Evolutionary conservation across 1,284 basidiomycete species (phyloP).

Genomic region (Xerocomus amazonicus): DNA sequence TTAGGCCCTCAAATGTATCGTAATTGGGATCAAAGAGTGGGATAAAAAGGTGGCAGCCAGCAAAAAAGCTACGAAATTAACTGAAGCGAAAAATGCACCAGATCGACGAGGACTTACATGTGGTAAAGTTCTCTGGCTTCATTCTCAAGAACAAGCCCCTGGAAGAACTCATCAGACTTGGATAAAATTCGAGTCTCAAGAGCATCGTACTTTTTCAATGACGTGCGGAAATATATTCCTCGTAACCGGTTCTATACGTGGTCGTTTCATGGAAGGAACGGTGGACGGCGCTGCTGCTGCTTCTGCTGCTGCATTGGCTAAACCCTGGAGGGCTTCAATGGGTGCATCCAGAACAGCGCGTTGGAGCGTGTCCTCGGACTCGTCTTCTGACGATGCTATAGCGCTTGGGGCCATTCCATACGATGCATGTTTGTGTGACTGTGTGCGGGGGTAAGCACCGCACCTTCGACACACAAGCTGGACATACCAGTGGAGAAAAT

Average conservation of each 20-base stretch:
- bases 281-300: conserved; percentile 71
- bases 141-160: conserved; percentile 74
- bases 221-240: conserved; percentile 82
- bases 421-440: conserved; percentile 87
- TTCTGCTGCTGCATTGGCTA: conserved; percentile 91
- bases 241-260: conserved; percentile 82
- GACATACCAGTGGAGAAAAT: conserved; percentile 79
- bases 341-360: conserved; percentile 82
- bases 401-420: conserved; percentile 85
- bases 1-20: conserved; percentile 86
- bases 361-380: conserved; percentile 82
- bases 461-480: not conserved
- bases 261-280: conserved; percentile 57
- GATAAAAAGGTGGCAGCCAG: conserved; percentile 92
- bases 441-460: conserved; percentile 8
- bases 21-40: conserved; percentile 87
- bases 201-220: conserved; percentile 63
- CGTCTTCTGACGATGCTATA: conserved; percentile 81
- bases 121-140: conserved; percentile 81
- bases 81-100: conserved; percentile 2
- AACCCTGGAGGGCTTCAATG: conserved; percentile 87
- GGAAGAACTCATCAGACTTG: conserved; percentile 6
- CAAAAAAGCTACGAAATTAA: conserved; percentile 74
- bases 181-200: conserved; percentile 2
- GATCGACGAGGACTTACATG: conserved; percentile 49